Percentiles rank a stretch among this genome's conserved stretches.
phyloP scores from a whole-genome alignment of 164 flowering plant genomes.

The Vitis labrusca region DNA sequence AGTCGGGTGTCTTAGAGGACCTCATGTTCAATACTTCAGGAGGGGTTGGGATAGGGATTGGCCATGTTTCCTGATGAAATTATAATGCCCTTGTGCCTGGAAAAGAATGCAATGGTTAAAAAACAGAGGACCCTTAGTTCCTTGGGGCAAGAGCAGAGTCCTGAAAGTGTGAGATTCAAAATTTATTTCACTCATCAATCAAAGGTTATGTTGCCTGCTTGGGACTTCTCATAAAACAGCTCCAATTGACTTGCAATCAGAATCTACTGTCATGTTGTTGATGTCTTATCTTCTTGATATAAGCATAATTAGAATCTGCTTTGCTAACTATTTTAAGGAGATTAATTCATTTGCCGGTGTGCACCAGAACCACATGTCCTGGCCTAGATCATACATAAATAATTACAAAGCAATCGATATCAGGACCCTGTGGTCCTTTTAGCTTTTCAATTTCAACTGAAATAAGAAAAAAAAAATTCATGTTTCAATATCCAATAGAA shows the following conservation, averaged over 20 bases:
- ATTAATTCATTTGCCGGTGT: not conserved
- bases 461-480: not conserved
- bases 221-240: not conserved
- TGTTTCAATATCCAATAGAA: no score
- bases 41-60: no score
- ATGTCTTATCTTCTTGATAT: not conserved
- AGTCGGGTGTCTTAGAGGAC: no score
- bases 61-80: no score
- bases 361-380: not conserved
- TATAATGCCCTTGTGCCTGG: no score
- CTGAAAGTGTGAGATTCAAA: not conserved
- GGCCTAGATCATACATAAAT: not conserved
- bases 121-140: no score
- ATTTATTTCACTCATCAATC: not conserved
- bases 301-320: not conserved
- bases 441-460: not conserved
- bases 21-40: no score
- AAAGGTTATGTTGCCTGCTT: not conserved
- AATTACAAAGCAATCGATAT: not conserved
- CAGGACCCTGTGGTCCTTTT: not conserved
- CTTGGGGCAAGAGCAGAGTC: not conserved
- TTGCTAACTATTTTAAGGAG: not conserved
- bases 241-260: not conserved
- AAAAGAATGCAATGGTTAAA: no score
- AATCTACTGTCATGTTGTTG: not conserved